Conservation (phyloP, 139 green algal species). For the Chlorella sp. region DNA sequence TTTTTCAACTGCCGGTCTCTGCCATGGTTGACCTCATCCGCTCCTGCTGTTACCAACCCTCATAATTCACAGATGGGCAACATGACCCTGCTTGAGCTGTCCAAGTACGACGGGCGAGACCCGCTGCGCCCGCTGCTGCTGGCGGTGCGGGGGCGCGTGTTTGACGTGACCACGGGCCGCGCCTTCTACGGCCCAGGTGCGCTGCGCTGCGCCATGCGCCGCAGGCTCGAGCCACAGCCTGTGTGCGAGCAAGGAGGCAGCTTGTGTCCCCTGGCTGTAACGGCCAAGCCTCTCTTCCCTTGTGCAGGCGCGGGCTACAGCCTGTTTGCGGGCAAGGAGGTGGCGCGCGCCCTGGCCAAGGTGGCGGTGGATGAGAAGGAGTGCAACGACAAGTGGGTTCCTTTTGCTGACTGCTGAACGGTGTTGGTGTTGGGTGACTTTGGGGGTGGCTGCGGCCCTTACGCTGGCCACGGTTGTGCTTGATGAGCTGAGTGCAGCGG, state of each 20-base stretch:
- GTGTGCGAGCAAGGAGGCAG: too few species aligned
- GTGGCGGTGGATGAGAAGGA: constrained; percentile 44
- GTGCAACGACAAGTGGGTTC: constrained; percentile 51
- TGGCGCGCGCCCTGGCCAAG: constrained; percentile 69
- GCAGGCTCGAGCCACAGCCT: too few species aligned
- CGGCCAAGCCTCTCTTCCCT: background rate
- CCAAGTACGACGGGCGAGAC: constrained; percentile 74
- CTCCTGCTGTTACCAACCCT: too few species aligned
- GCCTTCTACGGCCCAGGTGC: constrained; percentile 81
- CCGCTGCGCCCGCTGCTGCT: constrained; percentile 73
- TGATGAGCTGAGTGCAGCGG: too few species aligned
- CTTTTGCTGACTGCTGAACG: background rate
- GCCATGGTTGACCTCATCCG: too few species aligned
- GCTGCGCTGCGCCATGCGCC: too few species aligned
- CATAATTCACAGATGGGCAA: constrained; percentile 62
- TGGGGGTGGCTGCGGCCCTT: too few species aligned
- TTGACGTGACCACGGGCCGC: constrained; percentile 72
- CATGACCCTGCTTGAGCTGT: constrained; percentile 70
- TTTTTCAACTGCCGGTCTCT: too few species aligned
- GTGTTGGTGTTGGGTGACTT: too few species aligned
- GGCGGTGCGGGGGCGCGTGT: constrained; percentile 73
- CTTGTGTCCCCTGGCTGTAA: too few species aligned
- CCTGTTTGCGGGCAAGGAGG: constrained; percentile 74
- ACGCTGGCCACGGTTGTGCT: too few species aligned
- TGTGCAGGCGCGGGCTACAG: constrained; percentile 46